A percentile compares a stretch with the other conserved stretches of the same genome.
phyloP scores from a whole-genome alignment of 306 rosid genomes.

The Dalbergia oliveri region DNA sequence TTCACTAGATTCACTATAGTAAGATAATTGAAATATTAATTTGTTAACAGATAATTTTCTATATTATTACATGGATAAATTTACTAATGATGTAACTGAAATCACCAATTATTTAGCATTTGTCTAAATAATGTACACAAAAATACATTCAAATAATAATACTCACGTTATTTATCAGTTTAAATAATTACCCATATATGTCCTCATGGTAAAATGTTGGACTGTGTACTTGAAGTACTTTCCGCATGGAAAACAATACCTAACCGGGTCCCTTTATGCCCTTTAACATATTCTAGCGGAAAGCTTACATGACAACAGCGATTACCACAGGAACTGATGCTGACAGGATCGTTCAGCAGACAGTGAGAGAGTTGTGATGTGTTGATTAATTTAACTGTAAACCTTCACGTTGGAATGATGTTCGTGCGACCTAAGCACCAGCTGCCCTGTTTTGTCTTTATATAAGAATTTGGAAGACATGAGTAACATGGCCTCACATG shows the following conservation, averaged over 20 bases:
- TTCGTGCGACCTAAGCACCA: constrained; percentile 42
- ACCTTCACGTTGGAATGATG: constrained; percentile 28
- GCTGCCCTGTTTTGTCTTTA: constrained; percentile 49
- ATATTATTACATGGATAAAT: no score
- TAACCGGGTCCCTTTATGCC: background rate
- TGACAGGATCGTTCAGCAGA: constrained; percentile 31
- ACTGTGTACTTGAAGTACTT: constrained; percentile 33
- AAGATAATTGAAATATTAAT: no score
- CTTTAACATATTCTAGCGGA: background rate
- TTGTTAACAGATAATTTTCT: no score
- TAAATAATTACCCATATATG: background rate
- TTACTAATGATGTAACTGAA: no score
- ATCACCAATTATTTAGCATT: no score
- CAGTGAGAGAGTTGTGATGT: constrained; percentile 25
- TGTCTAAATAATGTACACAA: no score
- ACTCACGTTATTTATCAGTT: background rate
- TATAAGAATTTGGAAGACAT: constrained; percentile 49
- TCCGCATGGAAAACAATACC: constrained; percentile 39
- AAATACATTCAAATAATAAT: no score
- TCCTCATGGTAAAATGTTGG: background rate
- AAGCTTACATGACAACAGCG: constrained; percentile 31
- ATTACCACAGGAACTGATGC: constrained; percentile 21
- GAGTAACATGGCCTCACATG: constrained; percentile 76
- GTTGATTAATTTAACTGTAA: constrained; percentile 39
- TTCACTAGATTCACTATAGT: no score